Conservation (phyloP, 148 eudicot species). For the Amaranthus hypochondriacus region DNA sequence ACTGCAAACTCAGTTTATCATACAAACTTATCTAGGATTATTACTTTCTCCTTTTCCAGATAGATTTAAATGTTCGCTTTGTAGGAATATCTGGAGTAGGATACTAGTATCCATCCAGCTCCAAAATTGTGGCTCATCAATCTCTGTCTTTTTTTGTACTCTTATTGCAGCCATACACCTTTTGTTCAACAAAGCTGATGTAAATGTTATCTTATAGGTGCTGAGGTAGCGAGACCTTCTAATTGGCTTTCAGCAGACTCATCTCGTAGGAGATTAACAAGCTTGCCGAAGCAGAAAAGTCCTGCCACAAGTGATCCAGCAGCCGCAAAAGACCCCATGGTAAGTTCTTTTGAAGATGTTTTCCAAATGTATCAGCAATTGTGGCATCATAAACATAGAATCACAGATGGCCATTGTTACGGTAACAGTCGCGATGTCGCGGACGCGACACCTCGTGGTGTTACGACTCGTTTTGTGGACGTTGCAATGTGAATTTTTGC, state of each 20-base stretch:
- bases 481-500: too few relatives aligned
- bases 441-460: too few relatives aligned
- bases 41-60: background rate
- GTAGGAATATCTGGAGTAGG: background rate
- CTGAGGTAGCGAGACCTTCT: slow-evolving; percentile 54
- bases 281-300: slow-evolving; percentile 55
- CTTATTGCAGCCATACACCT: background rate
- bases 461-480: too few relatives aligned
- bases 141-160: background rate
- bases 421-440: too few relatives aligned
- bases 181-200: slow-evolving; percentile 2
- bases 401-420: too few relatives aligned
- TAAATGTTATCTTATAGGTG: slow-evolving; percentile 33
- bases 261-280: slow-evolving; percentile 55
- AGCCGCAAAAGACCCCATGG: slow-evolving; percentile 40
- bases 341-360: slow-evolving; percentile 11
- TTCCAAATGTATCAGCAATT: background rate
- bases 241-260: slow-evolving; percentile 61
- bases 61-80: background rate
- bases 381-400: too few relatives aligned
- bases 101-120: too few relatives aligned
- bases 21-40: background rate
- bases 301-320: slow-evolving; percentile 47
- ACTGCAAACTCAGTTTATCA: background rate
- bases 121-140: too few relatives aligned